A percentile compares a stretch with the other conserved stretches of the same genome.
Evolutionary conservation across 148 eudicot species (phyloP).

Genomic region (Diospyros kaki): DNA sequence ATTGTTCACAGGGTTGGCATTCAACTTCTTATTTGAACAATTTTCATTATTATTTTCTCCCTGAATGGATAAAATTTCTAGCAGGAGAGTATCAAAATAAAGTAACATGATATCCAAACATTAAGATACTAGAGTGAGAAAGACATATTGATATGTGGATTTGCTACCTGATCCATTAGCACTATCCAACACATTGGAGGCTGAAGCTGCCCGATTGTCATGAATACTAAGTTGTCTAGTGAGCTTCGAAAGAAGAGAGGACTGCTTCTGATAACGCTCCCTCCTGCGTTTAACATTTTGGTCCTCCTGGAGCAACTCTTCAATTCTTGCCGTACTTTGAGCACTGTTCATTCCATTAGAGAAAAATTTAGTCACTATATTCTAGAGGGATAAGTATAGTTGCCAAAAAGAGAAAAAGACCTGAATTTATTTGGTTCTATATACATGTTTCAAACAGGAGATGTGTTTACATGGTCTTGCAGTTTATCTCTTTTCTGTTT

Average conservation of each 20-base stretch:
- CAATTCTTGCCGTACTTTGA: constrained; percentile 79
- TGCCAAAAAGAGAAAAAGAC: background rate
- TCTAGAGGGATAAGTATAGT: background rate
- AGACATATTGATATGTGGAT: background rate
- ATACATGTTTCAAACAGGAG: background rate
- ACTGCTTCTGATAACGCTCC: constrained; percentile 84
- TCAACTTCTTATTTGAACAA: too few relatives aligned
- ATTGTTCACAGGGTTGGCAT: too few relatives aligned
- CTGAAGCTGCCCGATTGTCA: constrained; percentile 86
- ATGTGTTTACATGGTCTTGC: too few relatives aligned
- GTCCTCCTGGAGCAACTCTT: constrained; percentile 94
- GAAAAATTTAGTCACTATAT: background rate
- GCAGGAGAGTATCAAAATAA: too few relatives aligned
- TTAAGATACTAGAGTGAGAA: too few relatives aligned
- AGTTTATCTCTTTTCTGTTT: too few relatives aligned
- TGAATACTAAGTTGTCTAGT: constrained; percentile 86
- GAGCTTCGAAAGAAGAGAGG: constrained; percentile 79
- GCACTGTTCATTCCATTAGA: constrained; percentile 28
- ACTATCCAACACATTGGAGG: constrained; percentile 53
- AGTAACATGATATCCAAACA: too few relatives aligned
- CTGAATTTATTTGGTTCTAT: background rate
- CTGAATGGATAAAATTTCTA: too few relatives aligned
- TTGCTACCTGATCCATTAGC: constrained; percentile 44
- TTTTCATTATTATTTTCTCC: too few relatives aligned
- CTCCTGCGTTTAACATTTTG: constrained; percentile 76